phyloP scores from a whole-genome alignment of 257 asterid genomes.

The Forsythia viridissima region DNA sequence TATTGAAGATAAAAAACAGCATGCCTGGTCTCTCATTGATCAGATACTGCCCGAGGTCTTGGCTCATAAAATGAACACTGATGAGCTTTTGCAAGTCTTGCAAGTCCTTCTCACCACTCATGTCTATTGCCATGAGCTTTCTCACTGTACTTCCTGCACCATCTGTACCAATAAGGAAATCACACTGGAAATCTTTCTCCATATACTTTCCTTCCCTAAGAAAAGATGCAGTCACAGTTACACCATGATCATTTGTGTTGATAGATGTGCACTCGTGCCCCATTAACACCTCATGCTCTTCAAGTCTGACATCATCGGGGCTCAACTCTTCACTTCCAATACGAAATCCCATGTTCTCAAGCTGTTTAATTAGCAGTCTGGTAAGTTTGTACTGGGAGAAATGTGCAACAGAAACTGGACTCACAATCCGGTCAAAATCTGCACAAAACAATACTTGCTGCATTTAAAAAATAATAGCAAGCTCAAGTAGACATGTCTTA shows the following conservation, averaged over 20 bases:
- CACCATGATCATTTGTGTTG: conserved; percentile 36
- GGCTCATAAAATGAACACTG: conserved; percentile 82
- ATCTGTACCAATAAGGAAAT: conserved; percentile 78
- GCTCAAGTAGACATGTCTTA: conserved; percentile 5
- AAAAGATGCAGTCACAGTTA: conserved; percentile 56
- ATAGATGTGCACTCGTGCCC: conserved; percentile 82
- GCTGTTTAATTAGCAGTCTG: conserved; percentile 62
- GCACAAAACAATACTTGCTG: conserved; percentile 31
- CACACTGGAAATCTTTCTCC: conserved; percentile 52
- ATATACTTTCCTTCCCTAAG: conserved; percentile 48
- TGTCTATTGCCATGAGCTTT: conserved; percentile 65
- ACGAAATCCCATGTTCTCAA: conserved; percentile 56
- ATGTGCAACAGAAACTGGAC: conserved; percentile 96
- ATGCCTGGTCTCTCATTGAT: conserved; percentile 88
- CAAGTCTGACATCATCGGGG: conserved; percentile 30
- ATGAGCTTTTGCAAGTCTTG: conserved; percentile 88
- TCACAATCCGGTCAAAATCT: conserved; percentile 79
- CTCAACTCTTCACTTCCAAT: conserved; percentile 28
- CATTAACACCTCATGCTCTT: conserved; percentile 54
- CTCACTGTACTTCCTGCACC: conserved; percentile 91
- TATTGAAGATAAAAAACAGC: conserved; percentile 83
- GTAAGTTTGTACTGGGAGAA: conserved; percentile 90
- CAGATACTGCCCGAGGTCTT: conserved; percentile 76
- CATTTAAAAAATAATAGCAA: conserved; percentile 22
- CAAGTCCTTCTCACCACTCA: conserved; percentile 76